Evolutionary conservation across 495 filamentous ascomycete species (phyloP).

Genomic region (Aspergillus hancockii): DNA sequence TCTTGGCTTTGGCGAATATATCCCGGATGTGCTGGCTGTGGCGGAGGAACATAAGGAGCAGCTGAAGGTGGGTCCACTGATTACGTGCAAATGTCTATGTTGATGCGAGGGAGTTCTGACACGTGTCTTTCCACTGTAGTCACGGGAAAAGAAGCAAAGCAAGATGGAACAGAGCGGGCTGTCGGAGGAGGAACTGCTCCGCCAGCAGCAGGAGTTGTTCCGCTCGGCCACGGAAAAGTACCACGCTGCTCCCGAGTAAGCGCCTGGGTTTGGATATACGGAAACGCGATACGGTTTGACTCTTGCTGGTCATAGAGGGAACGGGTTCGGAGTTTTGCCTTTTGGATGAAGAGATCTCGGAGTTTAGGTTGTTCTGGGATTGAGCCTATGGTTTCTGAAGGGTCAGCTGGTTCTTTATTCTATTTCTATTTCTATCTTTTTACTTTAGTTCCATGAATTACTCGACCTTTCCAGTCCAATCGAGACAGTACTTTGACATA

Average conservation of each 20-base stretch:
- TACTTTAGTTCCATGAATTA: constrained; percentile 5
- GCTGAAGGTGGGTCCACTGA: constrained; percentile 66
- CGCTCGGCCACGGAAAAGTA: constrained; percentile 77
- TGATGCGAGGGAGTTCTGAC: constrained; percentile 7
- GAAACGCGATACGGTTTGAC: constrained; percentile 17
- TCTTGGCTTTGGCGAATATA: constrained; percentile 88
- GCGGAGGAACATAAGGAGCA: constrained; percentile 91
- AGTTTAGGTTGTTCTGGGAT: constrained; percentile 20
- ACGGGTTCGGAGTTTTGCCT: constrained; percentile 30
- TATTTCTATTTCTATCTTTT: not conserved
- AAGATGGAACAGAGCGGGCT: constrained; percentile 94
- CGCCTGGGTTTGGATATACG: constrained; percentile 6
- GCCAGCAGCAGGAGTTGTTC: constrained; percentile 89
- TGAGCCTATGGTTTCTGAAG: constrained; percentile 5
- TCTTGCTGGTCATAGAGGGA: constrained; percentile 45
- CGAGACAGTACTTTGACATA: too few species aligned
- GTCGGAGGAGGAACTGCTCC: constrained; percentile 82
- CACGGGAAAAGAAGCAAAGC: constrained; percentile 92
- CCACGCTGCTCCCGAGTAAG: constrained; percentile 51
- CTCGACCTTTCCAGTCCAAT: not conserved
- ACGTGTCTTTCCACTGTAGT: constrained; percentile 50
- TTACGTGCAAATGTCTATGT: not conserved
- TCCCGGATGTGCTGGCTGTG: constrained; percentile 80
- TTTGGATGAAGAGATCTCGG: constrained; percentile 17
- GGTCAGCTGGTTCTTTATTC: constrained; percentile 1